Evolutionary conservation across 2,329 filamentous ascomycete species (phyloP), one percentile per base, ranked within the genome.

Genomic region (Laburnicola sp.): DNA sequence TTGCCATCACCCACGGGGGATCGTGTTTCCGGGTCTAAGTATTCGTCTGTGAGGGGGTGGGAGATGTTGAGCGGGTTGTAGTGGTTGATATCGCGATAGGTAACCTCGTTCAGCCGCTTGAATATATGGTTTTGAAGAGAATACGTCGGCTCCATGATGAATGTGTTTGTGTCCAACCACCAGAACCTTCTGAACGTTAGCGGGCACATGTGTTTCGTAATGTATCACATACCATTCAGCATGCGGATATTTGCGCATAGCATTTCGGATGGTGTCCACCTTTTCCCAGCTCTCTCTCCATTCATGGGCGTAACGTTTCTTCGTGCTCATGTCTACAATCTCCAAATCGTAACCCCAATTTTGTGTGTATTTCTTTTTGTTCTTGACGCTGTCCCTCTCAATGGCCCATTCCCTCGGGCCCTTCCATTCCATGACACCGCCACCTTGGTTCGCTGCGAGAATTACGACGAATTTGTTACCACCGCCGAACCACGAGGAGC

Each of bases 231-330:
- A 96, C 94, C 94, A 99, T 78, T 99, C 93, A 30, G 93, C 94
- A 58, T 96, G 82, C 26, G 94, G 94, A 69, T 97, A 97, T 73
- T 97, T 97, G 70, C 86, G 84, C 82, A 99, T 86, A 38, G 88
- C 86, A 54, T 90, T 89, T 54, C 93, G 86, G 64, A 99, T 85
- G 36, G 91, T 91, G 72, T 99, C 94, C 54, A 97, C 92, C 79
- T 97, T 99, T 76, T 99, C 94, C 94, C 94, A 99, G 72, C 93
- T 95, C 76, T 99, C 94, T 66, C 94, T 85, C 94, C 94, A 99
- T 75, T 99, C 94, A 75, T 99, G 94, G 26, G 94, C 93, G 71
- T 99, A 99, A 60, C 92, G 86, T 77, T 97, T 97, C 82, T 97
- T 96, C 47, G 92, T 96, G 77, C 91, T 93, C 92, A 99, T 96